Percentiles rank a stretch among this genome's conserved stretches.
phyloP scores from a whole-genome alignment of 306 rosid genomes.

The Malus sieversii region DNA sequence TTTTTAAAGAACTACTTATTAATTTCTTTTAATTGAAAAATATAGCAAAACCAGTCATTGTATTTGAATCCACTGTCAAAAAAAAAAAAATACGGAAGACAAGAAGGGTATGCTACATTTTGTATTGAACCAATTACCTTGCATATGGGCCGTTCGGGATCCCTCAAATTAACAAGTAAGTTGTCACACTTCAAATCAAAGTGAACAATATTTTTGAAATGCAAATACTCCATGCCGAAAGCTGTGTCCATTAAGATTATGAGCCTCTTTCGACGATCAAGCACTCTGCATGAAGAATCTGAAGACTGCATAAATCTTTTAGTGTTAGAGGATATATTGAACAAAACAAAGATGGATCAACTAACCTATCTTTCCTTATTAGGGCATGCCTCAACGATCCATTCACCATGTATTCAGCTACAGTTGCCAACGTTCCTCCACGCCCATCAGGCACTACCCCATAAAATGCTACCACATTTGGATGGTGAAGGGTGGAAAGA shows the following conservation, averaged over 20 bases:
- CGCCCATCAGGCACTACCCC: conserved; percentile 94
- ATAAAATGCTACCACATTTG: conserved; percentile 91
- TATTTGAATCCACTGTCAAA: not conserved
- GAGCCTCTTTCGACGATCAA: conserved; percentile 80
- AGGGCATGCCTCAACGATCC: conserved; percentile 90
- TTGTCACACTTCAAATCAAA: conserved; percentile 96
- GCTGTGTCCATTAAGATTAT: conserved; percentile 88
- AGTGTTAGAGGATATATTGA: not conserved
- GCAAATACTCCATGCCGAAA: conserved; percentile 98
- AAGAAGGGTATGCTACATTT: not conserved
- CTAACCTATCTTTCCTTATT: conserved; percentile 62
- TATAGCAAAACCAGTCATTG: not conserved
- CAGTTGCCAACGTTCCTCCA: conserved; percentile 75
- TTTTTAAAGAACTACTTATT: not conserved
- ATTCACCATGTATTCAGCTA: conserved; percentile 88
- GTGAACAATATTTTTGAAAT: conserved; percentile 82
- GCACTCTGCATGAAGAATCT: conserved; percentile 55
- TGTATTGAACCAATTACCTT: conserved; percentile 50
- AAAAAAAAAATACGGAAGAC: not conserved
- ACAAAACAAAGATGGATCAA: conserved; percentile 6
- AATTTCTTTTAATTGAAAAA: not conserved
- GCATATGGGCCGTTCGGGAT: conserved; percentile 82
- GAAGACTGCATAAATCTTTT: conserved; percentile 8
- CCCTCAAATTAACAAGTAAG: conserved; percentile 86
- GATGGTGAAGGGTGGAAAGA: conserved; percentile 93